Evolutionary conservation across 1,139 yeast species (phyloP).

Genomic region (Protomyces gravidus): DNA sequence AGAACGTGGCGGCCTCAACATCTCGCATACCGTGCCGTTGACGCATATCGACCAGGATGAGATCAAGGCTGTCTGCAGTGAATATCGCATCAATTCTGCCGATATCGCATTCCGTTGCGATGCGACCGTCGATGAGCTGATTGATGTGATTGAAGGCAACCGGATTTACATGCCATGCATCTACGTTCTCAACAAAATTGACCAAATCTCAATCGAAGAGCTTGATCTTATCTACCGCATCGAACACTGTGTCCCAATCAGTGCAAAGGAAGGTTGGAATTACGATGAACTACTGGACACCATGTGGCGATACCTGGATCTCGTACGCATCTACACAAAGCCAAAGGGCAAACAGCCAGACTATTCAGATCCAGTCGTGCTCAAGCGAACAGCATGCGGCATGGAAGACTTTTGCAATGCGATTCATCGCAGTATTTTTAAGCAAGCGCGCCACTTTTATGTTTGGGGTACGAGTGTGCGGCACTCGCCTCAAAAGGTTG

Average conservation of each 20-base stretch:
- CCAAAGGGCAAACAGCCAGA: slow-evolving; percentile 95
- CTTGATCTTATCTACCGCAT: slow-evolving; percentile 81
- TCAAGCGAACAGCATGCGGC: slow-evolving; percentile 72
- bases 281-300: slow-evolving; percentile 85
- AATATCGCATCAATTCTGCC: slow-evolving; percentile 93
- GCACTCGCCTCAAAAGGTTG: slow-evolving; percentile 97
- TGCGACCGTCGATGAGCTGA: slow-evolving; percentile 67
- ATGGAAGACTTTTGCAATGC: slow-evolving; percentile 96
- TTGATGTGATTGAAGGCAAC: slow-evolving; percentile 63
- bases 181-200: slow-evolving; percentile 90
- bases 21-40: slow-evolving; percentile 87
- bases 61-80: slow-evolving; percentile 91
- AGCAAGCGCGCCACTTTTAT: slow-evolving; percentile 71
- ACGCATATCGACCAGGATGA: slow-evolving; percentile 90
- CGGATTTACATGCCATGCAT: slow-evolving; percentile 93
- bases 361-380: slow-evolving; percentile 87
- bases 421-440: slow-evolving; percentile 88
- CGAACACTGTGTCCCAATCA: slow-evolving; percentile 94
- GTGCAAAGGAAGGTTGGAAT: slow-evolving; percentile 95
- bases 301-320: slow-evolving; percentile 88
- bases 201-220: slow-evolving; percentile 88
- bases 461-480: slow-evolving; percentile 74
- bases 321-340: slow-evolving; percentile 93
- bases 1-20: slow-evolving; percentile 91
- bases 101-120: slow-evolving; percentile 95